Base-by-base conservation (phyloP, 108 stramenopile genomes). In the Skeletonema costatum region DNA sequence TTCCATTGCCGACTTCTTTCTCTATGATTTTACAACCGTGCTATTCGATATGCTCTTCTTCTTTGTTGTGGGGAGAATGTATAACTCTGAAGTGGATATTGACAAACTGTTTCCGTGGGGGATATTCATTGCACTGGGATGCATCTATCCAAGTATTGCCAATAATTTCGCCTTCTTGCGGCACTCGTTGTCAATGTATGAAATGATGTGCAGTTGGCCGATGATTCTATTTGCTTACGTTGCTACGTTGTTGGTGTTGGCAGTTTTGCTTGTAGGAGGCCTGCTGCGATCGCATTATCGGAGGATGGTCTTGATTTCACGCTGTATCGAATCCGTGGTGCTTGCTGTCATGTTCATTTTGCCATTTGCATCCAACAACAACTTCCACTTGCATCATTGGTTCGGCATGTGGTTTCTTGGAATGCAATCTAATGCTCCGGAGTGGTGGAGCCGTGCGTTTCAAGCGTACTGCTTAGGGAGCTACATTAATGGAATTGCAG, bases 301-400 rank as follows among this genome's bases (percentile, higher is more conserved):
- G 30, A 64, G 84, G 14, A 38, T 60, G n/a, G 35, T 86, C 8
- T 56, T 92, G 16, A 30, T 44, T 1, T 71, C 74, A 31, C 87
- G 89, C 48, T 29, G 87, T 7, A 51, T 84, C 13, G 91, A 92
- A 71, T 19, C 85, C 42, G 17, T 46, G 0, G 60, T 87, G n/a
- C 69, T 68, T 19, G 38, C 82, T 10, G 61, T 74, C 16, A 62
- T 88, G 0, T 92, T 86, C 38, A 39, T 87, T 25, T 38, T 81
- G 25, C 89, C 89, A 17, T 77, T 78, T 51, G 19, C 72, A 13
- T 42, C 80, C 38, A 64, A 77, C 29, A 66, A 65, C 12, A 88
- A 90, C 50, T 86, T 90, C 70, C 91, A 92, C 66, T 80, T 92
- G 21, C 91, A 92, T 66, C 91, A 92, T 71, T 92, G 91, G 92